Conservation (phyloP, 345 rosid species). For the Eucalyptus dawsonii region DNA sequence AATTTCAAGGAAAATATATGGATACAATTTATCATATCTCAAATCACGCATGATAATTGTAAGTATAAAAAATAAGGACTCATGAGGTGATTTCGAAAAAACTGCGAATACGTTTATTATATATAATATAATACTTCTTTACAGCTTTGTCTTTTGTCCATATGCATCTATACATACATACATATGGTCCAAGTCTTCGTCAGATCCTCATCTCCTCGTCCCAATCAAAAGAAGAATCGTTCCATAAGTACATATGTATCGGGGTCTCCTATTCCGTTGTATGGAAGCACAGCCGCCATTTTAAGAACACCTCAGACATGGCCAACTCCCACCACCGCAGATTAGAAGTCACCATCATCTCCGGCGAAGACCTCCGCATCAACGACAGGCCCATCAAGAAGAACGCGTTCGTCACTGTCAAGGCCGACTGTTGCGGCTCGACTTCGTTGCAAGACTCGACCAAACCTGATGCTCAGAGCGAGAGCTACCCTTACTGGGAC, state of each 20-base stretch:
- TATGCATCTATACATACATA: background rate
- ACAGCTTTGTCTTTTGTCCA: background rate
- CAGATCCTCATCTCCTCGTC: background rate
- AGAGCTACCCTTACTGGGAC: background rate
- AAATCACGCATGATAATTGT: background rate
- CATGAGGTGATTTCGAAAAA: background rate
- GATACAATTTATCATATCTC: background rate
- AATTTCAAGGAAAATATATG: background rate
- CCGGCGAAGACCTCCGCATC: background rate
- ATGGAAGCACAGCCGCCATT: too few relatives aligned
- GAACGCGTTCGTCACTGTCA: background rate
- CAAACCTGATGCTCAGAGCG: background rate
- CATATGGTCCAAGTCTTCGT: background rate
- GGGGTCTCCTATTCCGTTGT: background rate
- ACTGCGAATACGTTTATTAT: background rate
- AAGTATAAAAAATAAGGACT: background rate
- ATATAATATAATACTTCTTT: too few relatives aligned
- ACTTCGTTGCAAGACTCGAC: background rate
- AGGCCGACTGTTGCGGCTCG: background rate
- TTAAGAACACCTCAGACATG: background rate
- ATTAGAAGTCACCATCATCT: conserved; percentile 16
- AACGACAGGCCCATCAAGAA: background rate
- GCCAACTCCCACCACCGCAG: background rate
- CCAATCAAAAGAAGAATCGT: background rate
- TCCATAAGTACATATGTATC: background rate